phyloP scores from a whole-genome alignment of 768 basidiomycete genomes.

The Naganishia onofrii region DNA sequence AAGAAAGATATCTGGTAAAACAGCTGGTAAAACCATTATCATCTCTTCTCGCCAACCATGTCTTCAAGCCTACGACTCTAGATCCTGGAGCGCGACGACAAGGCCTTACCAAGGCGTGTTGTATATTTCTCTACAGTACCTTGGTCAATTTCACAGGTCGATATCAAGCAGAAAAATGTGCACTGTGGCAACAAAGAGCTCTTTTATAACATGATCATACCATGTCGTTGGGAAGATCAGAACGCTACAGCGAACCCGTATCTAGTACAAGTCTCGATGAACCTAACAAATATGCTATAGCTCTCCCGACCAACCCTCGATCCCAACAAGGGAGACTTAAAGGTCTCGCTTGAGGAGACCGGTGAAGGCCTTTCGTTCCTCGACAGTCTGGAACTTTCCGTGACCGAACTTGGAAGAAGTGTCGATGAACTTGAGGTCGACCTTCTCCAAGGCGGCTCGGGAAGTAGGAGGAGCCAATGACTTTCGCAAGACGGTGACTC shows the following conservation, averaged over 20 bases:
- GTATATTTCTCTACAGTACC: too few relatives aligned
- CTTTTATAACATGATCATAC: constrained; percentile 25
- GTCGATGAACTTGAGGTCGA: constrained; percentile 97
- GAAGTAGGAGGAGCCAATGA: constrained; percentile 95
- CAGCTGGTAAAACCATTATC: too few relatives aligned
- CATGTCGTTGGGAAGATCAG: constrained; percentile 14
- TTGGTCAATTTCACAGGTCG: too few relatives aligned
- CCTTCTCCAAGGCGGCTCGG: constrained; percentile 94
- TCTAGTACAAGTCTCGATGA: constrained; percentile 20
- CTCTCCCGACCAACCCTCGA: constrained; percentile 11
- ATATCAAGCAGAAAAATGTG: too few relatives aligned
- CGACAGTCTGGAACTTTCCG: constrained; percentile 92
- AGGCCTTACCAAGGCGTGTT: too few relatives aligned
- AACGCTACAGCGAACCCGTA: constrained; percentile 9
- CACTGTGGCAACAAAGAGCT: background rate
- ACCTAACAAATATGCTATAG: constrained; percentile 15
- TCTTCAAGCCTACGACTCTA: too few relatives aligned
- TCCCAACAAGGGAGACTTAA: constrained; percentile 36
- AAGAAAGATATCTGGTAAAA: too few relatives aligned
- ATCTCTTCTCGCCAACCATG: too few relatives aligned
- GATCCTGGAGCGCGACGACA: too few relatives aligned
- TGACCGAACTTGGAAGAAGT: constrained; percentile 97
- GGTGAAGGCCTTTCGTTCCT: constrained; percentile 93
- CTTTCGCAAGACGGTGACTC: constrained; percentile 94
- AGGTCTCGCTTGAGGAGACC: constrained; percentile 51